phyloP scores from a whole-genome alignment of 495 filamentous ascomycete genomes.

The Lasiosphaeria ovina region DNA sequence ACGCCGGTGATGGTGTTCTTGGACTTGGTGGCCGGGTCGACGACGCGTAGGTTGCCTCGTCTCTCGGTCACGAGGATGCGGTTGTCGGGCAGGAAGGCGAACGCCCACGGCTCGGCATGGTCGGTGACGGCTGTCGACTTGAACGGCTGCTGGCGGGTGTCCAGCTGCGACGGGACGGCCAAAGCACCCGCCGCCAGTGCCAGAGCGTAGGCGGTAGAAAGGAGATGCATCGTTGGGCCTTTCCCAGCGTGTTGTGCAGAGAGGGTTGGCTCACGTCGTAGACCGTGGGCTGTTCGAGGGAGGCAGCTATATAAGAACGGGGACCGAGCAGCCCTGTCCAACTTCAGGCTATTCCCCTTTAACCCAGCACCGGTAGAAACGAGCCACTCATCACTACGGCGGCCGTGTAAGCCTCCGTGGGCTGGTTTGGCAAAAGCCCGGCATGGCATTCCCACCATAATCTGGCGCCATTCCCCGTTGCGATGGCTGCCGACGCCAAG shows the following conservation, averaged over 20 bases:
- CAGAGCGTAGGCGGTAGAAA: constrained; percentile 34
- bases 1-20: constrained; percentile 35
- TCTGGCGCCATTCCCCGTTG: constrained; percentile 1
- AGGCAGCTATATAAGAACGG: constrained; percentile 34
- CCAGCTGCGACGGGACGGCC: constrained; percentile 31
- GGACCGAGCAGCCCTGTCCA: constrained; percentile 27
- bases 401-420: constrained; percentile 6
- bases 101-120: constrained; percentile 34
- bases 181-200: constrained; percentile 33
- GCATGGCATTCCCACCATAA: constrained; percentile 10
- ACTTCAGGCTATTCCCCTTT: constrained; percentile 29
- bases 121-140: constrained; percentile 32
- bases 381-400: constrained; percentile 1
- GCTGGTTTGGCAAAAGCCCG: constrained; percentile 8
- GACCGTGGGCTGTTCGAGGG: constrained; percentile 22
- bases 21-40: constrained; percentile 34
- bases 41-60: constrained; percentile 33
- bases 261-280: constrained; percentile 26
- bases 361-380: constrained; percentile 4
- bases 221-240: constrained; percentile 31
- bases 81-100: constrained; percentile 38
- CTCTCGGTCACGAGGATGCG: constrained; percentile 37
- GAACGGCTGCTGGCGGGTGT: constrained; percentile 33
- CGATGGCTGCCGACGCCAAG: constrained; percentile 12
- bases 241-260: constrained; percentile 28